Conservation (phyloP, 1,139 yeast genomes). For the Pichia sp. region DNA sequence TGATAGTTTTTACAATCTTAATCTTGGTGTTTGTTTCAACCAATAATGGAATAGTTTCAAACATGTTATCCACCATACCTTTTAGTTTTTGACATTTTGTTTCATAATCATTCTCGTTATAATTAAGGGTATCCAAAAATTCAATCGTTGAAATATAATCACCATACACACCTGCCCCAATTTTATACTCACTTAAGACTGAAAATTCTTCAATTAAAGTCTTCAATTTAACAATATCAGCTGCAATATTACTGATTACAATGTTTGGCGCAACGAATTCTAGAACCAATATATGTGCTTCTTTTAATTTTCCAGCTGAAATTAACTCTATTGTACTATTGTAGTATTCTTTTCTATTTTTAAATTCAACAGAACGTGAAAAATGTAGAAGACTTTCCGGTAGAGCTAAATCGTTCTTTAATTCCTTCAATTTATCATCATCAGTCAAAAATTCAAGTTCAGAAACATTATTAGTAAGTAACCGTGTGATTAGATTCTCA, state of each 20-base stretch:
- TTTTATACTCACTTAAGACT: constrained; percentile 46
- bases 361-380: constrained; percentile 44
- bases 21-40: constrained; percentile 2
- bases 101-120: not conserved
- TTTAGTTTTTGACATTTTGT: not conserved
- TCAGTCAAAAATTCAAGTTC: constrained; percentile 31
- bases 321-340: constrained; percentile 57
- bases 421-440: constrained; percentile 31
- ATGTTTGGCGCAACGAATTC: constrained; percentile 62
- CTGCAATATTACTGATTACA: constrained; percentile 38
- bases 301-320: constrained; percentile 52
- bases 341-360: constrained; percentile 44
- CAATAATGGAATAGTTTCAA: constrained; percentile 5
- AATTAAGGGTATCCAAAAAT: constrained; percentile 2
- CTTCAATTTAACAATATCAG: constrained; percentile 34
- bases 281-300: constrained; percentile 57
- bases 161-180: constrained; percentile 53
- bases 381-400: constrained; percentile 45
- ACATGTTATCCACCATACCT: not conserved
- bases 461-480: constrained; percentile 44
- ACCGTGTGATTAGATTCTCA: constrained; percentile 24
- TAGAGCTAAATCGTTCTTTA: constrained; percentile 35
- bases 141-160: constrained; percentile 36
- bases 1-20: constrained; percentile 34
- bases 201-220: constrained; percentile 44